phyloP scores from a whole-genome alignment of 345 rosid species.

The Boechera stricta region DNA sequence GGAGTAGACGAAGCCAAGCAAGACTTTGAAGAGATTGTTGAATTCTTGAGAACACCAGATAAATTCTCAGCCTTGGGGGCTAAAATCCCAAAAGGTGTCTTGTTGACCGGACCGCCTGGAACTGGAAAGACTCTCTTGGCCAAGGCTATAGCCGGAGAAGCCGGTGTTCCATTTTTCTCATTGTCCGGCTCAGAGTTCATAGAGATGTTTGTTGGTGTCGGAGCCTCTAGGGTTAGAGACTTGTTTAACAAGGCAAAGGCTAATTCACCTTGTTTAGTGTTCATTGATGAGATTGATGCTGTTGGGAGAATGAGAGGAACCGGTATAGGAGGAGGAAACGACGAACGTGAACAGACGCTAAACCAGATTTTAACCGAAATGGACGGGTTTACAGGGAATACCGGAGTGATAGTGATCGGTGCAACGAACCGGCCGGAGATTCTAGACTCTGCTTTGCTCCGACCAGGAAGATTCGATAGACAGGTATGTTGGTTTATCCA shows the following conservation, averaged over 20 bases:
- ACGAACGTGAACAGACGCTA: constrained; percentile 83
- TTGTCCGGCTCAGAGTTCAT: constrained; percentile 78
- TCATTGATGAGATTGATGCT: constrained; percentile 87
- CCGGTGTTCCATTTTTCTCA: constrained; percentile 78
- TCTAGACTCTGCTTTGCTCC: constrained; percentile 75
- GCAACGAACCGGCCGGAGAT: constrained; percentile 81
- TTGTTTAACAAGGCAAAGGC: constrained; percentile 80
- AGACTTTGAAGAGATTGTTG: constrained; percentile 78
- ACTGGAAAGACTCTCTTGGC: constrained; percentile 79
- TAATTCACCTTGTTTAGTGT: constrained; percentile 70
- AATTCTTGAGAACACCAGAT: constrained; percentile 67
- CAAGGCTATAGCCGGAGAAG: constrained; percentile 87
- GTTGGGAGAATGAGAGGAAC: constrained; percentile 85
- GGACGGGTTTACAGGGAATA: constrained; percentile 72
- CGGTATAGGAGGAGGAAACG: constrained; percentile 87
- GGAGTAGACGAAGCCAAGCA: constrained; percentile 91
- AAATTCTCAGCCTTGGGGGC: constrained; percentile 76
- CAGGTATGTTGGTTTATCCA: constrained; percentile 47
- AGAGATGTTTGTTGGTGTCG: constrained; percentile 84
- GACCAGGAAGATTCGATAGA: constrained; percentile 83
- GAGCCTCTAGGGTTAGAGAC: constrained; percentile 80
- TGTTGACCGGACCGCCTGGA: constrained; percentile 72
- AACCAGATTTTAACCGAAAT: constrained; percentile 80
- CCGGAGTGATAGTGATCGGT: constrained; percentile 75
- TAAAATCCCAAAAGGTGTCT: constrained; percentile 71